Percentiles rank a stretch among this genome's conserved stretches.
Evolutionary conservation across 345 rosid genomes (phyloP).

Genomic region (Mangifera indica): DNA sequence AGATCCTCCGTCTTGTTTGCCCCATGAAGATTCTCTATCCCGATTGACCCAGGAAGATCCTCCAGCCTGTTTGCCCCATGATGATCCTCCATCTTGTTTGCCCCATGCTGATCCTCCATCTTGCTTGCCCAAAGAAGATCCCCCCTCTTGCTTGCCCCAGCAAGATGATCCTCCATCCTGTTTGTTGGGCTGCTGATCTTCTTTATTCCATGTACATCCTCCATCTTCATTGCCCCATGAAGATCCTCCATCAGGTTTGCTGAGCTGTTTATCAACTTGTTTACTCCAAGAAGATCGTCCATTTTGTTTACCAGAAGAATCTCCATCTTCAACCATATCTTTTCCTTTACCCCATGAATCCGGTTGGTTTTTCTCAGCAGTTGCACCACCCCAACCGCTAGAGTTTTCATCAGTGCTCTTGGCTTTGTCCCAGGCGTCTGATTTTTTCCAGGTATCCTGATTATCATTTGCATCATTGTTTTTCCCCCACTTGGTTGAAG

Average conservation of each 20-base stretch:
- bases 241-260: background rate
- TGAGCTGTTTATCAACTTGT: background rate
- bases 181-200: background rate
- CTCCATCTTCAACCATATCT: constrained; percentile 14
- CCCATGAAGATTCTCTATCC: constrained; percentile 19
- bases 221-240: background rate
- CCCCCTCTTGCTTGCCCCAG: background rate
- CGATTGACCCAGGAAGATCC: constrained; percentile 29
- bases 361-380: constrained; percentile 10
- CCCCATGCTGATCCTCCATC: constrained; percentile 11
- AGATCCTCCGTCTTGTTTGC: constrained; percentile 26
- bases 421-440: constrained; percentile 22
- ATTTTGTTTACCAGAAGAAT: too few species aligned
- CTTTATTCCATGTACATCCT: constrained; percentile 1
- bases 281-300: background rate
- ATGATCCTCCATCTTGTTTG: background rate
- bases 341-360: constrained; percentile 32
- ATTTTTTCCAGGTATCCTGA: constrained; percentile 22
- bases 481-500: constrained; percentile 42
- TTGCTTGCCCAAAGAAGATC: background rate
- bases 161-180: constrained; percentile 16
- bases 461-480: constrained; percentile 3
- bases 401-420: constrained; percentile 21
- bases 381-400: constrained; percentile 27
- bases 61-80: background rate